Base-by-base conservation (phyloP, 352 stramenopile genomes). In the Phytophthora ohioensis region DNA sequence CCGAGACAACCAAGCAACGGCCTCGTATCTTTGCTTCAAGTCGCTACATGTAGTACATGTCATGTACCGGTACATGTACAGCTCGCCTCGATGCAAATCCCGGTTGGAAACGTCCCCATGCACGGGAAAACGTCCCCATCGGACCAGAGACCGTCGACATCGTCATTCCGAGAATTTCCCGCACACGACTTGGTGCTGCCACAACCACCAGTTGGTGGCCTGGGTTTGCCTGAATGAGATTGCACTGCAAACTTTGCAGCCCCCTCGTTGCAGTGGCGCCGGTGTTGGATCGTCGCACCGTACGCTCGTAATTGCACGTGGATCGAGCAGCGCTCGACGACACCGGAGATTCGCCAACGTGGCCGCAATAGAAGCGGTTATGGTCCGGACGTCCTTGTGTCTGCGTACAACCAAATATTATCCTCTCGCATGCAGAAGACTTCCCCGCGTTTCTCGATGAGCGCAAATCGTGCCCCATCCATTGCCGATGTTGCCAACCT, bases 21-120 rank as follows among this genome's bases (percentile, higher is more conserved):
- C 6, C 3, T 58, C 65, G 51, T 71, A 57, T 71, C 55, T 71
- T 65, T 71, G 43, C 55, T 35, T 65, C 53, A 49, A 57, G 7
- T 34, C n/a, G n/a, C 36, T 21, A 53, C 30, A 52, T 27, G 21
- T 27, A 27, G 21, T 27, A 27, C 21, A 27, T 27, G 21, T 27
- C 21, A 27, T 27, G 21, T 27, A 27, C 21, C 21, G 21, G 21
- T 27, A 27, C 21, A 27, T 27, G 21, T 27, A 27, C 21, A 27
- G 21, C 21, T 27, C 21, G 21, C 21, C 21, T 27, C 1, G 21
- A 39, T 53, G 57, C 63, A 65, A 70, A 65, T 65, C 63, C 45
- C 21, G 15, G 21, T 5, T 70, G 63, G 11, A 45, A 55, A 55
- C 48, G 48, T 55, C 48, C 30, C 30, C 48, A 42, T 56, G 48